phyloP scores from a whole-genome alignment of 495 filamentous ascomycete genomes.

The Neurospora tetraspora region DNA sequence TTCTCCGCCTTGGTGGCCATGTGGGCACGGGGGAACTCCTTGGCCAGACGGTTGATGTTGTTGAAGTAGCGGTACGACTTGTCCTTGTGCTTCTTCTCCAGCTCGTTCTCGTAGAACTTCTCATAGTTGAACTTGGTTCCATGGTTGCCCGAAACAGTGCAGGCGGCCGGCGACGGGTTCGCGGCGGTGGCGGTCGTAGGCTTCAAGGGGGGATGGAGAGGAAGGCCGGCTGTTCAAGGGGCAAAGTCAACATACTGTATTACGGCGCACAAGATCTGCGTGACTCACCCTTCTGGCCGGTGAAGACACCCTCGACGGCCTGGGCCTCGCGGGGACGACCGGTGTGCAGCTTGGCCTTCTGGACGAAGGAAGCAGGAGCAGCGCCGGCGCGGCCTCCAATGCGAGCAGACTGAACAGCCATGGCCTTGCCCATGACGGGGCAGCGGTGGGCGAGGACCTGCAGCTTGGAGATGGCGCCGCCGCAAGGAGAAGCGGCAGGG shows the following conservation, averaged over 20 bases:
- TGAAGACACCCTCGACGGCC: slow-evolving; percentile 52
- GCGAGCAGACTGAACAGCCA: slow-evolving; percentile 72
- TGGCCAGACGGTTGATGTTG: slow-evolving; percentile 97
- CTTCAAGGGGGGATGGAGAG: slow-evolving; percentile 26
- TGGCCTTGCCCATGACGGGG: slow-evolving; percentile 96
- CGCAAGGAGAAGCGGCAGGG: slow-evolving; percentile 59
- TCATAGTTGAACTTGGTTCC: slow-evolving; percentile 74
- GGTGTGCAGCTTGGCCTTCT: slow-evolving; percentile 72
- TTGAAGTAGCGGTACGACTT: slow-evolving; percentile 99
- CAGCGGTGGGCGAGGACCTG: slow-evolving; percentile 90
- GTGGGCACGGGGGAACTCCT: slow-evolving; percentile 92
- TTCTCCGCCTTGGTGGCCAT: slow-evolving; percentile 73
- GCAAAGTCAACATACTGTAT: slow-evolving; percentile 6
- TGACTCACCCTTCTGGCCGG: slow-evolving; percentile 47
- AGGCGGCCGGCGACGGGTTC: slow-evolving; percentile 8
- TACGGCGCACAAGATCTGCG: background rate
- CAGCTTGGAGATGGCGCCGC: slow-evolving; percentile 92
- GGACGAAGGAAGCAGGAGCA: slow-evolving; percentile 31
- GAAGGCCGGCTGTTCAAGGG: slow-evolving; percentile 24
- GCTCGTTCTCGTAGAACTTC: slow-evolving; percentile 73
- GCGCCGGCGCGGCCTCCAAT: slow-evolving; percentile 20
- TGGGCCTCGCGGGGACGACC: slow-evolving; percentile 62
- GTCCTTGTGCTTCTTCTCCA: slow-evolving; percentile 99
- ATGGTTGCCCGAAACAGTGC: slow-evolving; percentile 13
- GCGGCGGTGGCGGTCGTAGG: slow-evolving; percentile 21